Evolutionary conservation across 768 basidiomycete species (phyloP).

Genomic region (Russula olivacea): DNA sequence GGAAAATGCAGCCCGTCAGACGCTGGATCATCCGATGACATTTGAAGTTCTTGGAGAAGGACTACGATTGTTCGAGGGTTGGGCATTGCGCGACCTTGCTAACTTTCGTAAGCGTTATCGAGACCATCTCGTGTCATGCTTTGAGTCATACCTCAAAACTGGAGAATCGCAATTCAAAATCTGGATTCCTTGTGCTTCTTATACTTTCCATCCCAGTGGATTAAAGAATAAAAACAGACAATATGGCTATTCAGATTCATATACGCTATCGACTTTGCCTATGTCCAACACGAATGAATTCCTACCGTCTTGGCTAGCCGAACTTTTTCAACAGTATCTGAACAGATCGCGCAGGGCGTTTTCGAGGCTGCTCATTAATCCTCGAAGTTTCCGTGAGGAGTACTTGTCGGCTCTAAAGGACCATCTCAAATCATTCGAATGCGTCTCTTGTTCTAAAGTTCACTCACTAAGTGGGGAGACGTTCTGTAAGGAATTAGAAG

Average conservation of each 20-base stretch:
- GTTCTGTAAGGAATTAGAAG: background rate
- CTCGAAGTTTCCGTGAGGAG: background rate
- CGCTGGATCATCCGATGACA: background rate
- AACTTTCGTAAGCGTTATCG: background rate
- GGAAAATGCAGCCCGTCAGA: background rate
- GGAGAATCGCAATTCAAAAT: background rate
- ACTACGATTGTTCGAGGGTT: background rate
- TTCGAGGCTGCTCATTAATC: background rate
- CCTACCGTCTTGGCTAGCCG: too few relatives aligned
- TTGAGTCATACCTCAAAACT: background rate
- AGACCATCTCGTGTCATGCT: background rate
- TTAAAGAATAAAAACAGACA: too few relatives aligned
- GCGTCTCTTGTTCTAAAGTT: background rate
- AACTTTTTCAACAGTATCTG: background rate
- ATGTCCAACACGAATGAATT: too few relatives aligned
- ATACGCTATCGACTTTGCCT: too few relatives aligned
- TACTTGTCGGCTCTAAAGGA: background rate
- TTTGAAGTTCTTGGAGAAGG: background rate
- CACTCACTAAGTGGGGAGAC: background rate
- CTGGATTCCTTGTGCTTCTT: background rate
- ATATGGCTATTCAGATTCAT: too few relatives aligned
- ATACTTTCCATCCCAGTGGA: too few relatives aligned
- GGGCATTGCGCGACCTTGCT: background rate
- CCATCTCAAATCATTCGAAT: background rate
- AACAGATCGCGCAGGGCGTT: background rate